Evolutionary conservation across 2,329 filamentous ascomycete species (phyloP).

Genomic region (Beauveria varroae): DNA sequence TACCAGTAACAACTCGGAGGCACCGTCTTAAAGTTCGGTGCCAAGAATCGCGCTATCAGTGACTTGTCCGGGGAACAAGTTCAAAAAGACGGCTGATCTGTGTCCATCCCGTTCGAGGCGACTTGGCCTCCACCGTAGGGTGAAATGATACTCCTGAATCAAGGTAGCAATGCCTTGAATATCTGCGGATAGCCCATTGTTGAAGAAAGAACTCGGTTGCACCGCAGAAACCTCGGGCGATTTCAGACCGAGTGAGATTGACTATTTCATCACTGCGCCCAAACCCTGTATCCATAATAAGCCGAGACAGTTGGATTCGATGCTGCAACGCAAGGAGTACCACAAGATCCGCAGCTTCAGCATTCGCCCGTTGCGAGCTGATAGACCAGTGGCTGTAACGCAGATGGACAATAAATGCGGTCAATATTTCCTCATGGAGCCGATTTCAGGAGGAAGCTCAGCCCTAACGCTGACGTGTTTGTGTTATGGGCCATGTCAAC

Average conservation of each 20-base stretch:
- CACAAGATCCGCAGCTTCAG: not conserved
- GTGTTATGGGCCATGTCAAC: not conserved
- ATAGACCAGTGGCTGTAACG: not conserved
- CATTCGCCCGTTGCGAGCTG: not conserved
- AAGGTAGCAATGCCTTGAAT: not conserved
- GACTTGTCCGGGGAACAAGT: not conserved
- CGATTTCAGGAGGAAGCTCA: not conserved
- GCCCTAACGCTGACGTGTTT: slow-evolving; percentile 4
- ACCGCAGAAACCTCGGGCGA: too few relatives aligned
- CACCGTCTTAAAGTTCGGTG: too few relatives aligned
- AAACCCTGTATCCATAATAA: not conserved
- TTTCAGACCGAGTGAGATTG: not conserved
- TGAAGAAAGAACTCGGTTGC: too few relatives aligned
- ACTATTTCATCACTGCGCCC: not conserved
- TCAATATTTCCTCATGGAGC: not conserved
- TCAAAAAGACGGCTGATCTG: too few relatives aligned
- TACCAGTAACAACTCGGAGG: not conserved
- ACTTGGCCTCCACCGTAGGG: not conserved
- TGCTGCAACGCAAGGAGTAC: too few relatives aligned
- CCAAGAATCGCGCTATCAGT: not conserved
- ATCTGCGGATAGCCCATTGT: too few relatives aligned
- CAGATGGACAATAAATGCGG: not conserved
- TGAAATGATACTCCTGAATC: not conserved
- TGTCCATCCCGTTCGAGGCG: not conserved
- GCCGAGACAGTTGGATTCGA: not conserved